A percentile compares a stretch with the other conserved stretches of the same genome.
Conservation (phyloP, 2,329 filamentous ascomycete species). For the Botrytis cinerea region DNA sequence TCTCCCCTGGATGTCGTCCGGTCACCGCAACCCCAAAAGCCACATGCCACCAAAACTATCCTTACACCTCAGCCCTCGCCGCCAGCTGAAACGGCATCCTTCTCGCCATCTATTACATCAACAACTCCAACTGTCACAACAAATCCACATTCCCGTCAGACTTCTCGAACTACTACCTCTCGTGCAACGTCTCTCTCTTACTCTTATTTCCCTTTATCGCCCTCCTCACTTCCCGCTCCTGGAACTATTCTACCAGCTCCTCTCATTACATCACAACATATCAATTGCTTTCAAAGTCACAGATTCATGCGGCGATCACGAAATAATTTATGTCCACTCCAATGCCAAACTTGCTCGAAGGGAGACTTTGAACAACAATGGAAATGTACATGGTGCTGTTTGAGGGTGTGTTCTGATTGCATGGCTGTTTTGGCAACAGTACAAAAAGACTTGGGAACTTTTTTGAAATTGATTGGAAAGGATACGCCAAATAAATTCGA, state of each 20-base stretch:
- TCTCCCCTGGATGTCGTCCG: constrained; percentile 31
- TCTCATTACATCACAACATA: constrained; percentile 34
- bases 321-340: constrained; percentile 39
- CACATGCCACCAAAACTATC: constrained; percentile 29
- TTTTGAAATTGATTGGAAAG: constrained; percentile 10
- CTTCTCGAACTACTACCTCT: constrained; percentile 20
- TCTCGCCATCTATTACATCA: constrained; percentile 1
- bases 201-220: constrained; percentile 12
- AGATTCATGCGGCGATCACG: constrained; percentile 37
- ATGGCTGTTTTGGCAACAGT: constrained; percentile 36
- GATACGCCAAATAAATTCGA: neutral
- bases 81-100: neutral
- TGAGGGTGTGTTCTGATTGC: constrained; percentile 40
- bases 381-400: constrained; percentile 42
- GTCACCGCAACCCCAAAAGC: constrained; percentile 37
- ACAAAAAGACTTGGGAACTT: constrained; percentile 34
- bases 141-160: constrained; percentile 12
- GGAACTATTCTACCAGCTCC: constrained; percentile 34
- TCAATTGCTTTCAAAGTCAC: constrained; percentile 40
- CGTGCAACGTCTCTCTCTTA: constrained; percentile 24
- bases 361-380: constrained; percentile 37
- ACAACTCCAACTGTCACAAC: constrained; percentile 11
- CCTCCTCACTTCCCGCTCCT: constrained; percentile 26
- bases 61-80: constrained; percentile 35
- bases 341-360: constrained; percentile 40